phyloP scores from a whole-genome alignment of 805 yeast species.

The Isabelozyma heimii region DNA sequence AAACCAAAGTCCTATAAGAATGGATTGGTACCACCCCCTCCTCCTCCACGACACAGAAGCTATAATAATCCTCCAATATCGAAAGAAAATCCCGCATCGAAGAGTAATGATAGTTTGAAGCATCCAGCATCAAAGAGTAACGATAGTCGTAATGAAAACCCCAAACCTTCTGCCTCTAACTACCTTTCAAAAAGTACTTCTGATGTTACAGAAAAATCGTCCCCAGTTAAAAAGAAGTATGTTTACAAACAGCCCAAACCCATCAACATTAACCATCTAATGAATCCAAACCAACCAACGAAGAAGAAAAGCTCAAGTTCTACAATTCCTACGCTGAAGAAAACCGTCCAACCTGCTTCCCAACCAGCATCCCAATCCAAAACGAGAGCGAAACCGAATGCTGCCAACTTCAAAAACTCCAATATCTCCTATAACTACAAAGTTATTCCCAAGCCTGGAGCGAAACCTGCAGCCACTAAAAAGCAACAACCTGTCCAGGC shows the following conservation, averaged over 20 bases:
- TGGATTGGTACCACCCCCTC: conserved; percentile 8
- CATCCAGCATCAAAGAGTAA: not conserved
- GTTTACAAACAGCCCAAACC: conserved; percentile 40
- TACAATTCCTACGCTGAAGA: not conserved
- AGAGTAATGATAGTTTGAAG: not conserved
- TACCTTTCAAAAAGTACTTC: conserved; percentile 20
- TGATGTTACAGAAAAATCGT: conserved; percentile 11
- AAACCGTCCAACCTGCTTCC: conserved; percentile 3
- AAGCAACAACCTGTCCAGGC: conserved; percentile 4
- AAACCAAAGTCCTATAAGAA: not conserved
- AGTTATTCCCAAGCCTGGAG: conserved; percentile 5
- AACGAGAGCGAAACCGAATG: conserved; percentile 8
- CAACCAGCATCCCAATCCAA: conserved; percentile 7
- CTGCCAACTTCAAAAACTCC: conserved; percentile 14
- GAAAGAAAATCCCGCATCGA: not conserved
- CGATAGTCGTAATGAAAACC: not conserved
- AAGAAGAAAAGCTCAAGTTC: conserved; percentile 4
- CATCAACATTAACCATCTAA: conserved; percentile 29
- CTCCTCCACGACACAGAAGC: conserved; percentile 5
- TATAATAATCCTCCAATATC: not conserved
- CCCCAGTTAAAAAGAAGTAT: conserved; percentile 16
- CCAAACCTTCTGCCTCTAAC: not conserved
- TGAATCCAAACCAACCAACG: conserved; percentile 17
- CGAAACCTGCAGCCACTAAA: conserved; percentile 1
- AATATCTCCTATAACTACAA: conserved; percentile 32